phyloP scores from a whole-genome alignment of 371 early-diverging fungal species.

The Mucor mucedo region DNA sequence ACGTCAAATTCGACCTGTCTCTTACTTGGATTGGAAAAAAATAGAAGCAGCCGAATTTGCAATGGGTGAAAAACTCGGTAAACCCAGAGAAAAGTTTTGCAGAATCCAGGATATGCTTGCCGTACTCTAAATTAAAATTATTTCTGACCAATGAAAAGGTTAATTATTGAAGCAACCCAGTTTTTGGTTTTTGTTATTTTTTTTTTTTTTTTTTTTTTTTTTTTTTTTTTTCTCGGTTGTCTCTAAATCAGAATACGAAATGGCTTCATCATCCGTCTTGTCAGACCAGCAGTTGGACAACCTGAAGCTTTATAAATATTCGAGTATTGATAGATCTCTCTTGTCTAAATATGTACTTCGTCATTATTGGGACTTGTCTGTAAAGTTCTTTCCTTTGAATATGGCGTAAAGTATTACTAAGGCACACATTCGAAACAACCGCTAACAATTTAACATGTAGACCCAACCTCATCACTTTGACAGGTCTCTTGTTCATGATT shows the following conservation, averaged over 20 bases:
- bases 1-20: slow-evolving; percentile 52
- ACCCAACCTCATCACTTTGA: slow-evolving; percentile 96
- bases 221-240: not conserved
- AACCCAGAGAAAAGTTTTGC: slow-evolving; percentile 84
- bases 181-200: not conserved
- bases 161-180: not conserved
- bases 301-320: slow-evolving; percentile 84
- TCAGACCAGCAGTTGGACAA: slow-evolving; percentile 72
- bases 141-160: not conserved
- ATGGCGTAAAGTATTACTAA: slow-evolving; percentile 78
- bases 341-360: slow-evolving; percentile 81
- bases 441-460: slow-evolving; percentile 43
- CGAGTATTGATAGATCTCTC: slow-evolving; percentile 83
- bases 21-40: slow-evolving; percentile 81
- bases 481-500: slow-evolving; percentile 89
- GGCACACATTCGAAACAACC: not conserved
- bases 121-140: slow-evolving; percentile 24
- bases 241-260: not conserved
- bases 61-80: slow-evolving; percentile 66
- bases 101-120: slow-evolving; percentile 72
- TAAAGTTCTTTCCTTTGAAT: slow-evolving; percentile 87
- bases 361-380: slow-evolving; percentile 91
- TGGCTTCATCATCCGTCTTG: slow-evolving; percentile 11
- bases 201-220: slow-evolving; percentile 4
- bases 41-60: slow-evolving; percentile 81